Evolutionary conservation across 73 alveolate species (phyloP).

Genomic region (Durusdinium trenchii): DNA sequence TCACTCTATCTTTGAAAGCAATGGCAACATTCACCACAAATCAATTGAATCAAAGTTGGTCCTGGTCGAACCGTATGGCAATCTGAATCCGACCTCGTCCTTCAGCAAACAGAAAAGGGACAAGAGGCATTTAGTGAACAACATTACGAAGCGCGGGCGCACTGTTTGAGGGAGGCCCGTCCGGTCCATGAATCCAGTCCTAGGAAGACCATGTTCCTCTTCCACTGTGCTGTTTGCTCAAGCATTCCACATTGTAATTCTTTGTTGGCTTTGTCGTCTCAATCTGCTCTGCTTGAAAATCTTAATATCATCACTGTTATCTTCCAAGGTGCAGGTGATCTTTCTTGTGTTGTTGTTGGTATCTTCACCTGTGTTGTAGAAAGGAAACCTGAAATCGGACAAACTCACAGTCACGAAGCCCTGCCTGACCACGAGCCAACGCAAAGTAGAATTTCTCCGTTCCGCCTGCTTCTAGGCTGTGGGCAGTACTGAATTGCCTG

Average conservation of each 20-base stretch:
- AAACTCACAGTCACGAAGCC: not conserved
- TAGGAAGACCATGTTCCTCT: not conserved
- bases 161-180: not conserved
- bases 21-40: not conserved
- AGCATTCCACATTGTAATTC: too few relatives aligned
- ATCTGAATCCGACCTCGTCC: constrained; percentile 71
- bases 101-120: not conserved
- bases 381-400: not conserved
- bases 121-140: too few relatives aligned
- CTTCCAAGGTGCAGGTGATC: constrained; percentile 13
- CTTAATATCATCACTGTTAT: not conserved
- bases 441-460: constrained; percentile 89
- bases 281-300: not conserved
- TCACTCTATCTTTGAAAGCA: not conserved
- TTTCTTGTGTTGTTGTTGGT: not conserved
- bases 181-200: constrained; percentile 33
- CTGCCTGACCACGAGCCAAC: constrained; percentile 54
- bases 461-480: constrained; percentile 64
- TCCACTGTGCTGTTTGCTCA: too few relatives aligned
- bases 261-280: not conserved
- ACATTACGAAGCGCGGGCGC: too few relatives aligned
- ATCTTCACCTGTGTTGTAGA: not conserved
- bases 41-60: not conserved
- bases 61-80: constrained; percentile 47
- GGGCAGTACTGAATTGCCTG: constrained; percentile 56